Percentiles rank a stretch among this genome's conserved stretches.
Conservation (phyloP, 2,329 filamentous ascomycete genomes). For the Monosporascus sp. region DNA sequence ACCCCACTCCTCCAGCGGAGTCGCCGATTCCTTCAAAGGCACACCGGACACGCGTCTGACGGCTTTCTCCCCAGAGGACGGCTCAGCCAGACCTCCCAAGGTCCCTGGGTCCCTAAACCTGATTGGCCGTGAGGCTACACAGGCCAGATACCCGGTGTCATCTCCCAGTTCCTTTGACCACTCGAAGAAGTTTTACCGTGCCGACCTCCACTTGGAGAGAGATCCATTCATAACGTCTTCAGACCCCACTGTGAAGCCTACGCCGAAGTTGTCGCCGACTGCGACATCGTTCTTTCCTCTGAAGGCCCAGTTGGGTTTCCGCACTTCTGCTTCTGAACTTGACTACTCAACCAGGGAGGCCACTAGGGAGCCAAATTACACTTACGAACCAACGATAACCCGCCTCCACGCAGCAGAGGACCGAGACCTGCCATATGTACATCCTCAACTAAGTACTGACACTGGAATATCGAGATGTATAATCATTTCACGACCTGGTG, state of each 20-base stretch:
- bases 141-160: conserved; percentile 16
- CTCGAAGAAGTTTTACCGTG: conserved; percentile 13
- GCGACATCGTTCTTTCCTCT: conserved; percentile 57
- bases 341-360: conserved; percentile 11
- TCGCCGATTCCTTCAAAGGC: conserved; percentile 51
- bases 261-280: conserved; percentile 56
- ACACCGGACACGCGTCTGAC: conserved; percentile 62
- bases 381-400: conserved; percentile 4
- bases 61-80: conserved; percentile 57
- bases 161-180: conserved; percentile 18
- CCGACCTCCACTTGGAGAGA: conserved; percentile 24
- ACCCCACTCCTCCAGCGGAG: conserved; percentile 45
- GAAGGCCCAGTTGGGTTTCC: conserved; percentile 14
- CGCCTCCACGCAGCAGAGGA: conserved; percentile 3
- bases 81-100: conserved; percentile 38
- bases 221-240: conserved; percentile 50
- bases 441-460: conserved; percentile 38
- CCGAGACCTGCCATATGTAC: conserved; percentile 21
- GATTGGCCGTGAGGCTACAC: conserved; percentile 22
- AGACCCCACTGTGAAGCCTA: conserved; percentile 23
- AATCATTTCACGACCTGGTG: conserved; percentile 29
- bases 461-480: conserved; percentile 40
- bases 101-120: conserved; percentile 27
- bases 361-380: conserved; percentile 3
- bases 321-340: conserved; percentile 10